phyloP scores from a whole-genome alignment of 257 asterid genomes.

The Pogostemon cablin region DNA sequence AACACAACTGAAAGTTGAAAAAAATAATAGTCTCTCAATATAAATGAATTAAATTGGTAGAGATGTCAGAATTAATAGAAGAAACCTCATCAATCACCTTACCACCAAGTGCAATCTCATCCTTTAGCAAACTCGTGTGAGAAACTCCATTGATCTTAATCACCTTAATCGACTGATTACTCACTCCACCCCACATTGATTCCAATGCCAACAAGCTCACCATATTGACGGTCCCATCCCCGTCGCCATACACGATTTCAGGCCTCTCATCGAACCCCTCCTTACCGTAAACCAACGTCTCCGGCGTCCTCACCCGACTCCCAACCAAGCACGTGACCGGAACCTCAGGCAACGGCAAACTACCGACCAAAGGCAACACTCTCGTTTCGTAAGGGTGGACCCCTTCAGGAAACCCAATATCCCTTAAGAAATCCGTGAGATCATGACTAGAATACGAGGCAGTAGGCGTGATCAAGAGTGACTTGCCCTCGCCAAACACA shows the following conservation, averaged over 20 bases:
- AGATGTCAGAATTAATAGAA: constrained; percentile 44
- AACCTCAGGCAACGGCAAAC: constrained; percentile 41
- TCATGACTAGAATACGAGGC: constrained; percentile 47
- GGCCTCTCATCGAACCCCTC: constrained; percentile 63
- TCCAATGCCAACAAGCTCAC: constrained; percentile 65
- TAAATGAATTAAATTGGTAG: constrained; percentile 19
- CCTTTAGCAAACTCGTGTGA: constrained; percentile 53
- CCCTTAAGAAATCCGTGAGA: constrained; percentile 53
- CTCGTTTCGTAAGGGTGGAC: constrained; percentile 60
- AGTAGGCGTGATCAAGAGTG: constrained; percentile 47
- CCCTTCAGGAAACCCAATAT: constrained; percentile 65
- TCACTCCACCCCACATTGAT: constrained; percentile 42
- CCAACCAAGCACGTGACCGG: constrained; percentile 73
- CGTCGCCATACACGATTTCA: constrained; percentile 70
- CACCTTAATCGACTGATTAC: constrained; percentile 51
- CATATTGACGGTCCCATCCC: constrained; percentile 90
- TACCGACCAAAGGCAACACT: constrained; percentile 57
- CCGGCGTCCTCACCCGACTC: constrained; percentile 62
- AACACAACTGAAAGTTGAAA: too few species aligned
- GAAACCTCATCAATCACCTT: constrained; percentile 47
- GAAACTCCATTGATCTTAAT: constrained; percentile 62
- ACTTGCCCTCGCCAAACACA: constrained; percentile 38
- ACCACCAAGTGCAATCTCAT: constrained; percentile 47
- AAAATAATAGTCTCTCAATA: too few species aligned
- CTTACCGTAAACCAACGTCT: constrained; percentile 53